Conservation (phyloP, 495 filamentous ascomycete genomes). For the Bryoglossum gracile region DNA sequence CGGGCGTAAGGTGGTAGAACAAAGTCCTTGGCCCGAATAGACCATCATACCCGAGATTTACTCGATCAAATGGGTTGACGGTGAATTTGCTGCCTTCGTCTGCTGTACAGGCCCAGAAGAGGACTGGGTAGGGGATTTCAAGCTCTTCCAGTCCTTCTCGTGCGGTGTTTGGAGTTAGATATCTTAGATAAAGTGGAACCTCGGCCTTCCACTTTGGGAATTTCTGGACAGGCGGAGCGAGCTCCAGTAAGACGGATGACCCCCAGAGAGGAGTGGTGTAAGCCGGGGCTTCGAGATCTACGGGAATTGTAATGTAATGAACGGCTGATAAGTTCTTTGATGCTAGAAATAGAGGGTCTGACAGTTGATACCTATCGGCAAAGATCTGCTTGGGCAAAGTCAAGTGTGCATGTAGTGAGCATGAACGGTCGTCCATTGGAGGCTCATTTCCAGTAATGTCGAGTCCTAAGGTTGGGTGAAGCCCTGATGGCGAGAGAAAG, state of each 20-base stretch:
- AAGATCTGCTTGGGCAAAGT: slow-evolving; percentile 82
- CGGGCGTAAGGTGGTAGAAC: slow-evolving; percentile 78
- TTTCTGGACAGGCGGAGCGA: slow-evolving; percentile 43
- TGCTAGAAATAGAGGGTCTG: slow-evolving; percentile 60
- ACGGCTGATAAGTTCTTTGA: slow-evolving; percentile 69
- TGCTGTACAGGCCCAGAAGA: slow-evolving; percentile 89
- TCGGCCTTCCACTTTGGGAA: slow-evolving; percentile 54
- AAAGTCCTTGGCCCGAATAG: slow-evolving; percentile 72
- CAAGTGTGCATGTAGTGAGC: slow-evolving; percentile 74
- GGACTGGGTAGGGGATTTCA: slow-evolving; percentile 61
- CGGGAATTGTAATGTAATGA: slow-evolving; percentile 64
- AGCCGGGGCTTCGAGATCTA: slow-evolving; percentile 88
- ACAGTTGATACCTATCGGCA: slow-evolving; percentile 78
- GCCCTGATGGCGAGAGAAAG: slow-evolving; percentile 66
- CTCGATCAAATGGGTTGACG: slow-evolving; percentile 78
- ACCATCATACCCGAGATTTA: slow-evolving; percentile 78
- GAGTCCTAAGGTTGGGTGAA: slow-evolving; percentile 77
- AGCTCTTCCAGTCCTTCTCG: slow-evolving; percentile 42
- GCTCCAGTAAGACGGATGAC: slow-evolving; percentile 67
- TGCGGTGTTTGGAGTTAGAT: slow-evolving; percentile 47
- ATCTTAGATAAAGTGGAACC: slow-evolving; percentile 83
- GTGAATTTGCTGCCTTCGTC: slow-evolving; percentile 67
- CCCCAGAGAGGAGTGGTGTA: slow-evolving; percentile 78
- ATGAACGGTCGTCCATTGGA: slow-evolving; percentile 38
- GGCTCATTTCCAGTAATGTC: slow-evolving; percentile 34